Base-by-base conservation (phyloP, 192 early-diverging fungal species). In the Backusella psychrophila region DNA sequence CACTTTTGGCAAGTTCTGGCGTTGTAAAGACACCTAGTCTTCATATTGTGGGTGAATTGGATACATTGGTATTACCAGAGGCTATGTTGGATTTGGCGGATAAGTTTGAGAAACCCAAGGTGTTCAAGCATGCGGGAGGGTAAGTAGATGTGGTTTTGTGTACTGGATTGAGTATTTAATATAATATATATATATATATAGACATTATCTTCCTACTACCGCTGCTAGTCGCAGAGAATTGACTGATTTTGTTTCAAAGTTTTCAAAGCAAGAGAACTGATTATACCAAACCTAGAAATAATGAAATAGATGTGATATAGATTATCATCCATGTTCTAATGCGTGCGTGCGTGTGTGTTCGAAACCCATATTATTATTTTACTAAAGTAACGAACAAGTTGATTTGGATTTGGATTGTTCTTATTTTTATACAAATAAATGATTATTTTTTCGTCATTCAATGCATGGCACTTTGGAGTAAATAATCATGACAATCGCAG, bases 1-100 rank as follows among this genome's bases (percentile, higher is more conserved):
- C 29, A 14, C 17, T 71, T 12, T 31, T 29, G 35, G 42, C 41
- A 19, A 56, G 66, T 11, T 38, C 11, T 12, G 26, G 11, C 19
- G 34, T 31, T 5, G 49, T 81, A 12, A 68, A 73, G 38, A 75
- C 80, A 0, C 76, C 80, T 6, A 81, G 80, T 44, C 67, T 81
- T 29, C 80, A 81, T 52, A 59, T 75, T 35, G 75, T 81, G 71
- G 80, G 80, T 21, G 75, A 77, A 14, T 34, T 74, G 65, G 80
- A 81, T 71, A 81, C 80, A 6, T 26, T 81, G 42, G 42, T 81
- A 2, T 63, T 72, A 9, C 72, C 75, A 31, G 80, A 81, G n/a
- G 34, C 42, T 1, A 72, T 73, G 59, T 19, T 44, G 35, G 67
- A 69, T 1, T 42, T 81, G 33, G 19, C 72, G 6, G 56, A 68